Evolutionary conservation across 192 early-diverging fungal genomes (phyloP), one percentile per base, ranked within the genome.

Genomic region (Coemansia sp.): DNA sequence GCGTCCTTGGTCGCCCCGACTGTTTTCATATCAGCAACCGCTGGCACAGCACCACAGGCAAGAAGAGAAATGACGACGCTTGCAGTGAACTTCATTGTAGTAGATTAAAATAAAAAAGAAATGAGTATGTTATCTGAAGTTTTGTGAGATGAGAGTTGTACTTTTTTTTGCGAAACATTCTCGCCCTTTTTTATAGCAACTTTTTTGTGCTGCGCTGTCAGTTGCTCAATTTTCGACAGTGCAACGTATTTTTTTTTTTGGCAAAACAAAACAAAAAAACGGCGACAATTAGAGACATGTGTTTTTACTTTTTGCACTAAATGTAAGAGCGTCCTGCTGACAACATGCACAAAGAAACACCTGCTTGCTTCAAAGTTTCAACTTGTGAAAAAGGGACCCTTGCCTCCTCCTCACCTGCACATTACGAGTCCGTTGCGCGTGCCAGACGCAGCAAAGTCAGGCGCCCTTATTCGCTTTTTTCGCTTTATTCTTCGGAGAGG

Each of bases 1-100:
- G 73, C 44, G n/a, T 75, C 73, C 67, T 75, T 75, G 67, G 44
- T 41, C 5, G 67, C 67, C 3, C 63, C 63, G 3, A 63, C 57
- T 8, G 57, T 34, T 18, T 5, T 38, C 33, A 63, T 43, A 11
- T 62, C 42, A n/a, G 49, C 29, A 2, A 42, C 52, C 12, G 29
- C 33, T 29, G 52, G 29, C 9, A 36, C 65, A 12, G 47, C 66
- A 4, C 18, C 34, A 22, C 6, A 10, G 20, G 33, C 66, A 36
- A 55, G 52, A 55, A 40, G 40, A 42, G 27, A 20, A 51, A 68
- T 20, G 52, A 57, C 57, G 57, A 13, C 54, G 54, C 54, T 55
- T 55, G 27, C 2, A 31, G 11, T 9, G 54, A 34, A 34, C 18
- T 34, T 64, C 38, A 44, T 64, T 42, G 11, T 42, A 22, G 10